Evolutionary conservation across 495 filamentous ascomycete species (phyloP).

Genomic region (Penicillium fimorum): DNA sequence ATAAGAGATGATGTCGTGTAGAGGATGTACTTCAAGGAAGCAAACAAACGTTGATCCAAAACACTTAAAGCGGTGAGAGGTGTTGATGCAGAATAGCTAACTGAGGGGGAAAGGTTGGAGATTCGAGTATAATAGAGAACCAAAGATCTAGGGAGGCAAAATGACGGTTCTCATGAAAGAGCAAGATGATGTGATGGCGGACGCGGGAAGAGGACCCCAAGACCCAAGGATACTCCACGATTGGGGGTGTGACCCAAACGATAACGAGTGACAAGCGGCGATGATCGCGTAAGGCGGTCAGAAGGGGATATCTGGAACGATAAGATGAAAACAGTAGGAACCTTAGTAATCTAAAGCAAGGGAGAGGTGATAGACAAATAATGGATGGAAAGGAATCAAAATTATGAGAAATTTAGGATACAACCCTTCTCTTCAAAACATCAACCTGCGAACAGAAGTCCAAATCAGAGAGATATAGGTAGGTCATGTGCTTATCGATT

Average conservation of each 20-base stretch:
- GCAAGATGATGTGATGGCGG: conserved; percentile 39
- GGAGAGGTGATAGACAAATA: background rate
- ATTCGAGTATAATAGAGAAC: conserved; percentile 17
- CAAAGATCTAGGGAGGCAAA: conserved; percentile 19
- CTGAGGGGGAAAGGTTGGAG: conserved; percentile 5
- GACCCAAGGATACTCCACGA: conserved; percentile 34
- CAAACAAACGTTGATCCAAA: conserved; percentile 2
- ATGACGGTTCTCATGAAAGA: conserved; percentile 21
- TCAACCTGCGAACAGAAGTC: background rate
- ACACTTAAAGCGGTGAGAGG: conserved; percentile 32
- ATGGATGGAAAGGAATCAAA: background rate
- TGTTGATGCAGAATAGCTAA: conserved; percentile 15
- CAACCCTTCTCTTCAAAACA: background rate
- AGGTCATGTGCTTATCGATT: conserved; percentile 25
- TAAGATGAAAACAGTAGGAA: background rate
- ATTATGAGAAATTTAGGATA: background rate
- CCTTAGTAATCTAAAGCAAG: background rate
- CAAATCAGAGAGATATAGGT: background rate
- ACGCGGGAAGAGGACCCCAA: conserved; percentile 16
- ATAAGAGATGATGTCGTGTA: conserved; percentile 1
- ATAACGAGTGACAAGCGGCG: conserved; percentile 37
- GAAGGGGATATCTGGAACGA: conserved; percentile 26
- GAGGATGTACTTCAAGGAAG: conserved; percentile 1
- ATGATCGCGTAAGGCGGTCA: conserved; percentile 37
- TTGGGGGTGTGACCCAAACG: conserved; percentile 37